Evolutionary conservation across 2,329 filamentous ascomycete genomes (phyloP), one percentile per base, ranked within the genome.

Genomic region (Cladosporium sp.): DNA sequence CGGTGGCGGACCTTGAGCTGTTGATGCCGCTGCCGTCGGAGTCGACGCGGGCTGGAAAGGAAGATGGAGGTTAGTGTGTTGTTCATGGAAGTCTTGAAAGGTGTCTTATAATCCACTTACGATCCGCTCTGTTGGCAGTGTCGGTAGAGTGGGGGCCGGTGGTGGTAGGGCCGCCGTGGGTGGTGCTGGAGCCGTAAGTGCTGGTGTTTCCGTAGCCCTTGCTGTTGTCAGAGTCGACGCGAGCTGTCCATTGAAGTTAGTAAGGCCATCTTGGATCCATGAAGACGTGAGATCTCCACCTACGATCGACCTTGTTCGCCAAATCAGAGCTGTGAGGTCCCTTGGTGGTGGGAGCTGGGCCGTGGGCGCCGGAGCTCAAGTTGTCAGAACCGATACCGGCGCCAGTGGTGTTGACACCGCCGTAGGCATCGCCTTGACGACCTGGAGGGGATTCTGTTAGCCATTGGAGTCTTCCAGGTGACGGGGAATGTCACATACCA

Each of bases 261-360:
- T 5, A 2, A 19, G 11, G 36, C 18, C 18, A 15, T 38, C 15
- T 27, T 27, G 22, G 16, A 16, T 22, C 19, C 42, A 40, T 38
- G 6, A 19, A 27, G 12, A 30, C 25, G 22, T 47, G 19, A 19
- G 36, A 32, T 20, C 54, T 54, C 12, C 54, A 52, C 11, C 43
- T 47, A 41, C 51, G 55, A 13, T 56, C 55, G 4, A 42, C 35
- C n/a, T 43, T 50, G 52, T 57, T 56, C 48, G 53, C n/a, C 35
- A 49, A 38, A 32, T 56, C 49, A 15, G 47, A 53, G 16, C 53
- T 39, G 39, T 59, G 50, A 29, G 57, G 54, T 5, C 50, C 55
- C 13, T 42, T 36, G 29, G 57, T 59, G 7, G 49, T 53, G n/a
- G 20, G 20, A 27, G 35, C 38, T 30, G 30, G 16, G 20, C 35